phyloP scores from a whole-genome alignment of 192 early-diverging fungal species.

The Linnemannia hyalina region DNA sequence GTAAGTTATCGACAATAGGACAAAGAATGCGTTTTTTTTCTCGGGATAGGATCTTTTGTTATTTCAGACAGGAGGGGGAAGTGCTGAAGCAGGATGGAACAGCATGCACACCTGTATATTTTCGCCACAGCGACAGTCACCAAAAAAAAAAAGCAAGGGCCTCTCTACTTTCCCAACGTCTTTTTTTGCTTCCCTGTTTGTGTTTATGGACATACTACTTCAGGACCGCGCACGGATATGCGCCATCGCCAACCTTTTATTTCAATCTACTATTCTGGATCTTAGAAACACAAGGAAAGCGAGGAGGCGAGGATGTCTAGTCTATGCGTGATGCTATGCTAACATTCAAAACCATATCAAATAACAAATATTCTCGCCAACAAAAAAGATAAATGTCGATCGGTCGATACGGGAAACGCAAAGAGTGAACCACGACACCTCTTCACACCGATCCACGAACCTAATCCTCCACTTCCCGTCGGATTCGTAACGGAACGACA shows the following conservation, averaged over 20 bases:
- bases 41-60: not conserved
- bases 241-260: not conserved
- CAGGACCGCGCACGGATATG: not conserved
- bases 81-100: not conserved
- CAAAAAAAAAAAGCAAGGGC: not conserved
- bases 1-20: slow-evolving; percentile 66
- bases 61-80: not conserved
- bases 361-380: slow-evolving; percentile 12
- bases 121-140: not conserved
- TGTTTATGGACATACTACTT: not conserved
- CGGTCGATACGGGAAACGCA: slow-evolving; percentile 17
- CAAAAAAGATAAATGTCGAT: slow-evolving; percentile 20
- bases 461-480: slow-evolving; percentile 3
- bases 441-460: slow-evolving; percentile 1
- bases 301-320: not conserved
- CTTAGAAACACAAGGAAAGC: not conserved
- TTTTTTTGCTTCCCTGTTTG: not conserved
- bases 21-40: not conserved
- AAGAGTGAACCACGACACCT: slow-evolving; percentile 7
- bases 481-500: slow-evolving; percentile 14
- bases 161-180: not conserved
- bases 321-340: slow-evolving; percentile 31
- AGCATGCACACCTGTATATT: not conserved
- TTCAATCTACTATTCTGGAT: not conserved
- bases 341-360: slow-evolving; percentile 50